phyloP scores from a whole-genome alignment of 352 stramenopile genomes.

The Pythium rhizo-oryzae region DNA sequence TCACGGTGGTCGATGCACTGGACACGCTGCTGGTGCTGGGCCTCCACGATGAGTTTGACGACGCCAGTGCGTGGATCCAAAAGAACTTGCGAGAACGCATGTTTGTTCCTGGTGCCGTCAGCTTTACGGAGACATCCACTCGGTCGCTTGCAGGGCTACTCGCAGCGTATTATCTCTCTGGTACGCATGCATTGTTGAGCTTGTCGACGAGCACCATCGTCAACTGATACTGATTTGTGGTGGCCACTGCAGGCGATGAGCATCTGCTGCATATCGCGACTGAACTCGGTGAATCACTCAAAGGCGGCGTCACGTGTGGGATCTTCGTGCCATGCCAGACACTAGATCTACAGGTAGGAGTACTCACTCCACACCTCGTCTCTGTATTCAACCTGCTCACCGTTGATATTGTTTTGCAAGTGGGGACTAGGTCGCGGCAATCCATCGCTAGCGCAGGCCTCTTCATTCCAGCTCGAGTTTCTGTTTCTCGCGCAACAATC shows the following conservation, averaged over 20 bases:
- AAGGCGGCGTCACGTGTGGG: conserved; percentile 39
- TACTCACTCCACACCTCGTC: neutral
- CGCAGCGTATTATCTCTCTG: conserved; percentile 56
- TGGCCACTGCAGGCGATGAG: conserved; percentile 27
- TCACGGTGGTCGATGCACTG: conserved; percentile 64
- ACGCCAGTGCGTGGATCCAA: conserved; percentile 58
- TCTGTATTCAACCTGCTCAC: neutral
- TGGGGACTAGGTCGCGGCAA: conserved; percentile 19
- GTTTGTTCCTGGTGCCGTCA: conserved; percentile 41
- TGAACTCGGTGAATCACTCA: conserved; percentile 39
- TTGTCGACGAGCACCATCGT: neutral
- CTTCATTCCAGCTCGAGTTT: conserved; percentile 74
- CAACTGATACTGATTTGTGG: neutral
- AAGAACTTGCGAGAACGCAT: conserved; percentile 42
- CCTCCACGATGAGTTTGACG: conserved; percentile 61
- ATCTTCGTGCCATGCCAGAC: conserved; percentile 38
- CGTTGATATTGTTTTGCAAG: neutral
- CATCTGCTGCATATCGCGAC: conserved; percentile 50
- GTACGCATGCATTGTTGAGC: conserved; percentile 17
- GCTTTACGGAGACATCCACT: conserved; percentile 68
- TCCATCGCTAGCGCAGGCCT: conserved; percentile 48
- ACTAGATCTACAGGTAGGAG: conserved; percentile 44
- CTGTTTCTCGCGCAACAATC: conserved; percentile 47
- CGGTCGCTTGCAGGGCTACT: conserved; percentile 59
- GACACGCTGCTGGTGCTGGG: conserved; percentile 74